phyloP scores from a whole-genome alignment of 108 stramenopile species.

The Nitzschia sp. region DNA sequence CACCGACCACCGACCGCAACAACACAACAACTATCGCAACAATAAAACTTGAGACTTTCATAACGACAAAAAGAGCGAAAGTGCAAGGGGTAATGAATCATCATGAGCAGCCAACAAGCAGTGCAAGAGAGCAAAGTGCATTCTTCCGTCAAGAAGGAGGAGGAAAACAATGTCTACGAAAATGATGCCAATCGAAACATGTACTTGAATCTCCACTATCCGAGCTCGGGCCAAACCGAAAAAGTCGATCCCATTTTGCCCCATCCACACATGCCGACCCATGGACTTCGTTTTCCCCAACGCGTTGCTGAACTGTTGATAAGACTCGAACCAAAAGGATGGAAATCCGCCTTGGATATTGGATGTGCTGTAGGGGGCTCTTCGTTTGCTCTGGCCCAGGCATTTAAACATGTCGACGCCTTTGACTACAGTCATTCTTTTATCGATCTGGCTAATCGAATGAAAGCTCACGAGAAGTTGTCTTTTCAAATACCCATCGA shows the following conservation, averaged over 20 bases:
- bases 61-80: no score
- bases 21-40: slow-evolving; percentile 24
- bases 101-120: slow-evolving; percentile 35
- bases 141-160: neutral
- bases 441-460: slow-evolving; percentile 73
- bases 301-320: slow-evolving; percentile 48
- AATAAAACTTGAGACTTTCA: slow-evolving; percentile 18
- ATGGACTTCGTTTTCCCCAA: slow-evolving; percentile 66
- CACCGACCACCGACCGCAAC: slow-evolving; percentile 9
- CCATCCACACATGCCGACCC: slow-evolving; percentile 49
- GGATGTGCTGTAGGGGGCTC: slow-evolving; percentile 91
- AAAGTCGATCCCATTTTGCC: slow-evolving; percentile 45
- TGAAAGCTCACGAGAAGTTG: slow-evolving; percentile 46
- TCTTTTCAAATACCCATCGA: slow-evolving; percentile 71
- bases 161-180: slow-evolving; percentile 63
- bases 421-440: slow-evolving; percentile 81
- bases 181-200: slow-evolving; percentile 46
- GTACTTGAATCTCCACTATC: slow-evolving; percentile 73
- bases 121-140: neutral
- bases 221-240: slow-evolving; percentile 44
- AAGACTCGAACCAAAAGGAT: slow-evolving; percentile 38
- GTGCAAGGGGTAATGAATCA: slow-evolving; percentile 40
- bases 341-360: slow-evolving; percentile 67
- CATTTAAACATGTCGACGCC: slow-evolving; percentile 83
- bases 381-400: slow-evolving; percentile 74